A percentile compares a stretch with the other conserved stretches of the same genome.
These are phyloP conservation scores for Fusarium sp. DNA, from an alignment of 2,329 filamentous ascomycete genomes.

Conservation along the genomic window DNA sequence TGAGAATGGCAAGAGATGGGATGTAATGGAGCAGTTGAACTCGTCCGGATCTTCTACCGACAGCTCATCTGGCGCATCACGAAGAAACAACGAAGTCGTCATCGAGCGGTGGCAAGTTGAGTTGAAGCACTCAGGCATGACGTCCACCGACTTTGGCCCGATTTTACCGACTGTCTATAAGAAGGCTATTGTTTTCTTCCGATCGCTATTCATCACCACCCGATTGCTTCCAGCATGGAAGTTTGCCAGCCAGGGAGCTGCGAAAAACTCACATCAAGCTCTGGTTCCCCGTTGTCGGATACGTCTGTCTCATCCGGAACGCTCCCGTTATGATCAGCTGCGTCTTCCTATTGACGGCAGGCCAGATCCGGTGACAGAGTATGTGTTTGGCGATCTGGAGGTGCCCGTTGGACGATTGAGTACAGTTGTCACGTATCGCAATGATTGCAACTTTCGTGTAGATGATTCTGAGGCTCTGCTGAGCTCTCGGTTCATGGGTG, in stretches of 20 bases:
- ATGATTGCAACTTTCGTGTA: constrained; percentile 88
- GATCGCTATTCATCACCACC: constrained; percentile 84
- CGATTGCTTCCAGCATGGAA: constrained; percentile 89
- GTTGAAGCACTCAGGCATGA: constrained; percentile 67
- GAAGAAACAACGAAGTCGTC: constrained; percentile 76
- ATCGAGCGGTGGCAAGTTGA: constrained; percentile 93
- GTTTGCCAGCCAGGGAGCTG: constrained; percentile 77
- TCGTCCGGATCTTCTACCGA: constrained; percentile 66
- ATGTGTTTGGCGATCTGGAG: constrained; percentile 84
- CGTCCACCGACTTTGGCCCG: constrained; percentile 66
- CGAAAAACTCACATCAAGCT: constrained; percentile 74
- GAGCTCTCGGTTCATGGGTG: constrained; percentile 92
- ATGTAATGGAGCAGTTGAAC: constrained; percentile 86
- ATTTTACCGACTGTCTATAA: constrained; percentile 92
- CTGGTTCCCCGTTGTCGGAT: constrained; percentile 86
- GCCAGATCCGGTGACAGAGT: constrained; percentile 70
- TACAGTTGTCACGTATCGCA: constrained; percentile 84
- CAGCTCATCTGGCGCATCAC: constrained; percentile 55
- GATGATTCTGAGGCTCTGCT: constrained; percentile 91
- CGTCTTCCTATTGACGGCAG: constrained; percentile 53
- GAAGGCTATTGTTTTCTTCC: constrained; percentile 93
- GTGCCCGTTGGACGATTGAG: constrained; percentile 87
- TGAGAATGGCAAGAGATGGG: constrained; percentile 90
- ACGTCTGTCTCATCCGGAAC: constrained; percentile 67
- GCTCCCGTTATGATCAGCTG: constrained; percentile 73